These are phyloP conservation scores for Nannizzia gypsea DNA, from an alignment of 2,329 filamentous ascomycete genomes.

Conservation along the genomic window DNA sequence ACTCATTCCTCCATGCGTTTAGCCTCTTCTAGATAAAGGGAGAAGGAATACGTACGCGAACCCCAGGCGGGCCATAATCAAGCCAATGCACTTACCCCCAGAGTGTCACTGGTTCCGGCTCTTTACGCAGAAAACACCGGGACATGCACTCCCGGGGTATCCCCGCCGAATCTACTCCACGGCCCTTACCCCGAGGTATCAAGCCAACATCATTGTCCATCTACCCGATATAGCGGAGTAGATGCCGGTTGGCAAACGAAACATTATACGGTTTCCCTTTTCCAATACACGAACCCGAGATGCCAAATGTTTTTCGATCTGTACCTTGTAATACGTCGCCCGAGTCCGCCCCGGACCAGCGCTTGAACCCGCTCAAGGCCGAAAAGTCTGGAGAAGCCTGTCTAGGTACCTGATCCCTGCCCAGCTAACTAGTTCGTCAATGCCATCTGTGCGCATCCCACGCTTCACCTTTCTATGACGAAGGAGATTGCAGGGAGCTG, in stretches of 20 bases:
- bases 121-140: background rate
- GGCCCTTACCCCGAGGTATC: no score
- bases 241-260: background rate
- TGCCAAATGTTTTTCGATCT: background rate
- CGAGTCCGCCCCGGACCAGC: background rate
- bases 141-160: background rate
- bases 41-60: no score
- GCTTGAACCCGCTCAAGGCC: background rate
- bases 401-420: background rate
- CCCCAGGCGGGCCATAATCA: no score
- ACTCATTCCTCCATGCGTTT: no score
- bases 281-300: background rate
- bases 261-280: no score
- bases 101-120: background rate
- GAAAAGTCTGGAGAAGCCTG: background rate
- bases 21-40: no score
- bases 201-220: no score
- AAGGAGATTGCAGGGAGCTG: background rate
- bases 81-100: no score
- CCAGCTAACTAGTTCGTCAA: background rate
- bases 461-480: background rate
- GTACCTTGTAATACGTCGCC: background rate
- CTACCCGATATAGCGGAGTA: background rate
- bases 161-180: background rate
- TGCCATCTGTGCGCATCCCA: background rate